Conservation (phyloP, 2,329 filamentous ascomycete genomes). For the Monilinia laxa region DNA sequence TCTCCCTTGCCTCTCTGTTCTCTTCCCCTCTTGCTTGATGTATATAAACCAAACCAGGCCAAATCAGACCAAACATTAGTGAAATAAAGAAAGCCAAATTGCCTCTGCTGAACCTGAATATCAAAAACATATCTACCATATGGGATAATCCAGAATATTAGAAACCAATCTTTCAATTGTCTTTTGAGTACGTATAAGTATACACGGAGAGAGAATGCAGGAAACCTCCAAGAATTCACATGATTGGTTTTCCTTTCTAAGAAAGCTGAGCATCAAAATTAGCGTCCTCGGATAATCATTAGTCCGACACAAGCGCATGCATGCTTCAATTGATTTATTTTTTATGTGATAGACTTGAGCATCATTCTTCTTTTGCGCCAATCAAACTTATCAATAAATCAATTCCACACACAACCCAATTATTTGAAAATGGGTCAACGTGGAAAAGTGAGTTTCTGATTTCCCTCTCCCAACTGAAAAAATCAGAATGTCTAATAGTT, state of each 20-base stretch:
- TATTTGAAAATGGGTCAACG: constrained; percentile 36
- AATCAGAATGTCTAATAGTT: constrained; percentile 9
- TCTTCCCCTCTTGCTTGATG: too few species aligned
- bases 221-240: not conserved
- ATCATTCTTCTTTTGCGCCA: constrained; percentile 8
- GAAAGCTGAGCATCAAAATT: not conserved
- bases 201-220: not conserved
- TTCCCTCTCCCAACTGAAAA: constrained; percentile 12
- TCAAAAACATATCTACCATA: too few species aligned
- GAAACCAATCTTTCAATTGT: not conserved
- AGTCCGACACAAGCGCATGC: not conserved
- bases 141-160: too few species aligned
- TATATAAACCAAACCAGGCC: too few species aligned
- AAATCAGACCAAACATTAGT: too few species aligned
- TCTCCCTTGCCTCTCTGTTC: too few species aligned
- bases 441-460: constrained; percentile 35
- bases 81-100: too few species aligned
- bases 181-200: not conserved
- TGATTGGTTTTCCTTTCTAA: constrained; percentile 2
- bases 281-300: constrained; percentile 1
- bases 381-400: not conserved
- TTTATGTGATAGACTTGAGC: constrained; percentile 1
- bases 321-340: constrained; percentile 11
- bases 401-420: constrained; percentile 7
- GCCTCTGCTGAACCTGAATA: too few species aligned